Conservation (phyloP, 352 stramenopile species). For the Bremia lactucae region DNA sequence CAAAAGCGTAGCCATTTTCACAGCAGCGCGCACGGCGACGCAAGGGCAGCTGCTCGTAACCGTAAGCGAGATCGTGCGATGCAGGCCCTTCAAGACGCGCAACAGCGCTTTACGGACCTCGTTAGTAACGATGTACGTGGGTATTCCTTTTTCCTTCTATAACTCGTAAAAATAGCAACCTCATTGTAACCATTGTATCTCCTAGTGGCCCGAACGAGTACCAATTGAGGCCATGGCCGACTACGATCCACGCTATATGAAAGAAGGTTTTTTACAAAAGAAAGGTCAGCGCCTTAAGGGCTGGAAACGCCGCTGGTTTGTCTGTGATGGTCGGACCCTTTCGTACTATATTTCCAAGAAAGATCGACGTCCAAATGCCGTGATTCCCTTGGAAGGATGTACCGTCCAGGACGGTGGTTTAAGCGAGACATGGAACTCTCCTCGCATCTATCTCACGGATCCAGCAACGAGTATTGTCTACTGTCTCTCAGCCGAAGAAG, state of each 20-base stretch:
- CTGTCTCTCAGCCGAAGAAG: slow-evolving; percentile 69
- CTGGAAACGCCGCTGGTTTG: slow-evolving; percentile 81
- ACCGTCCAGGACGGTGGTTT: slow-evolving; percentile 72
- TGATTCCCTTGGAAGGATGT: slow-evolving; percentile 69
- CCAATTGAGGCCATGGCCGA: slow-evolving; percentile 33
- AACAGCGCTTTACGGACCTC: slow-evolving; percentile 70
- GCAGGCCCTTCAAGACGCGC: slow-evolving; percentile 67
- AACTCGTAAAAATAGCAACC: neutral
- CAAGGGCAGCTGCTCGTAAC: slow-evolving; percentile 18
- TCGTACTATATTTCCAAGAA: slow-evolving; percentile 79
- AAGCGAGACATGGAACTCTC: slow-evolving; percentile 81
- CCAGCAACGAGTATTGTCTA: slow-evolving; percentile 66
- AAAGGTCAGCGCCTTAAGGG: slow-evolving; percentile 73
- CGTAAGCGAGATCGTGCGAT: slow-evolving; percentile 47
- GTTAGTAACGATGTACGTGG: slow-evolving; percentile 58
- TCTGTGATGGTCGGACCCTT: slow-evolving; percentile 69
- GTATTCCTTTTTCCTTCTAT: neutral
- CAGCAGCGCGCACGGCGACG: slow-evolving; percentile 10
- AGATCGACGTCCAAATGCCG: slow-evolving; percentile 71
- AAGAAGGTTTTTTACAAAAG: slow-evolving; percentile 80
- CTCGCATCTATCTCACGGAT: slow-evolving; percentile 78
- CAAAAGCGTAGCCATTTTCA: slow-evolving; percentile 7
- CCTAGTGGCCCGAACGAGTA: slow-evolving; percentile 45
- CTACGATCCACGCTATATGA: slow-evolving; percentile 60
- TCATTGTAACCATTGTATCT: neutral